phyloP scores from a whole-genome alignment of 129 eudicot species.

The Kitagawia praeruptora region DNA sequence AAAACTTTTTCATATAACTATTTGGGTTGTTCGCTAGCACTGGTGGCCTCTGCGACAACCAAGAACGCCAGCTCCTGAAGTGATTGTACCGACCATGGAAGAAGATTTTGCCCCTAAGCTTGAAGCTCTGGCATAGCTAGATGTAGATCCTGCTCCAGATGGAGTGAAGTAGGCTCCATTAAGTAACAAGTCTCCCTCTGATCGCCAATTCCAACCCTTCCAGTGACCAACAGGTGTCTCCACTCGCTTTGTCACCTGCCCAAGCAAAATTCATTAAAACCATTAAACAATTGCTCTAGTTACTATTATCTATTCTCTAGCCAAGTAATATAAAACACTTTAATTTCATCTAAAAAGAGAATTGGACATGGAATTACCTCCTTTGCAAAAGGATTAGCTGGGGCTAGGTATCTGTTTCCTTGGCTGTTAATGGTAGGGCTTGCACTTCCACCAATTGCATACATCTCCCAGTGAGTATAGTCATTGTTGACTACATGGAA shows the following conservation, averaged over 20 bases:
- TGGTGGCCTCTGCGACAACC: slow-evolving; percentile 55
- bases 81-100: slow-evolving; percentile 56
- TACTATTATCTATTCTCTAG: background rate
- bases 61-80: slow-evolving; percentile 61
- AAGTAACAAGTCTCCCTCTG: slow-evolving; percentile 73
- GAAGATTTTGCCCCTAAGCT: slow-evolving; percentile 81
- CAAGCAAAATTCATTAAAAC: slow-evolving; percentile 7
- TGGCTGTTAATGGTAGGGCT: slow-evolving; percentile 84
- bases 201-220: slow-evolving; percentile 88
- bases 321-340: background rate
- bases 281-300: background rate
- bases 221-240: slow-evolving; percentile 38
- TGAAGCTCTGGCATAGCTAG: slow-evolving; percentile 76
- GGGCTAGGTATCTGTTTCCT: slow-evolving; percentile 81
- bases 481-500: slow-evolving; percentile 96
- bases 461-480: slow-evolving; percentile 98
- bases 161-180: slow-evolving; percentile 78
- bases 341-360: background rate
- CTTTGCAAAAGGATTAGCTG: slow-evolving; percentile 70
- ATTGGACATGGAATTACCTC: slow-evolving; percentile 36
- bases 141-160: slow-evolving; percentile 68
- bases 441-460: slow-evolving; percentile 95
- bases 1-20: background rate
- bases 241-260: slow-evolving; percentile 73
- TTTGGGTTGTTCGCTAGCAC: slow-evolving; percentile 31